phyloP scores from a whole-genome alignment of 306 rosid genomes.

The Sicyos baderoa region DNA sequence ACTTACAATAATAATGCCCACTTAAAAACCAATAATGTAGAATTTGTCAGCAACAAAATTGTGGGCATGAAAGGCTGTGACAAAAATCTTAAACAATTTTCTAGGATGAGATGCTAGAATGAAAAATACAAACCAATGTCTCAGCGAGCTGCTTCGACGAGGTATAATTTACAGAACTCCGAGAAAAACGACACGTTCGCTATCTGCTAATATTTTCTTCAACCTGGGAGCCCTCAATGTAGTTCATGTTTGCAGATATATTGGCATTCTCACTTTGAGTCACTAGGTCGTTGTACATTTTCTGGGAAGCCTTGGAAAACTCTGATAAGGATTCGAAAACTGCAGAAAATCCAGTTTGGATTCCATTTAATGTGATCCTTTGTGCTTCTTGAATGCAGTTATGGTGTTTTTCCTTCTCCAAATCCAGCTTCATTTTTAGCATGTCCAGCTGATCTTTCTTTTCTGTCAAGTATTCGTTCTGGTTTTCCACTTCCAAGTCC shows the following conservation, averaged over 20 bases:
- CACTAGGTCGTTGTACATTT: slow-evolving; percentile 64
- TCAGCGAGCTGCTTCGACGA: slow-evolving; percentile 85
- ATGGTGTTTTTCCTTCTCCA: slow-evolving; percentile 71
- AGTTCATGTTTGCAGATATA: slow-evolving; percentile 38
- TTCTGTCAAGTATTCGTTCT: slow-evolving; percentile 41
- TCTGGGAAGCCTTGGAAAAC: slow-evolving; percentile 64
- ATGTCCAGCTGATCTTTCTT: slow-evolving; percentile 61
- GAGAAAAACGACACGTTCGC: slow-evolving; percentile 10
- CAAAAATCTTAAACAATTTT: slow-evolving; percentile 23
- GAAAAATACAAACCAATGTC: slow-evolving; percentile 37
- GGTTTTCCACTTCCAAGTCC: slow-evolving; percentile 31
- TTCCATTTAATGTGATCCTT: slow-evolving; percentile 56
- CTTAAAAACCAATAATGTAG: slow-evolving; percentile 18
- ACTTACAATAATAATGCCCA: slow-evolving; percentile 21
- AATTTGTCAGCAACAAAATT: slow-evolving; percentile 17
- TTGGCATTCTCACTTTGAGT: slow-evolving; percentile 40
- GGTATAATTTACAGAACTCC: slow-evolving; percentile 40
- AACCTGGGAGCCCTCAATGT: slow-evolving; percentile 37
- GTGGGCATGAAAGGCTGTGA: slow-evolving; percentile 4
- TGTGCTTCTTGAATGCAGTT: slow-evolving; percentile 65
- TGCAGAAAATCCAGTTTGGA: slow-evolving; percentile 65
- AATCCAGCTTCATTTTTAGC: slow-evolving; percentile 47
- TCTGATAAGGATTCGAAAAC: slow-evolving; percentile 70
- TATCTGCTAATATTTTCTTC: slow-evolving; percentile 35
- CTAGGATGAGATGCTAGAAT: slow-evolving; percentile 26